phyloP scores from a whole-genome alignment of 805 yeast genomes.

The Lipomyces sp. region DNA sequence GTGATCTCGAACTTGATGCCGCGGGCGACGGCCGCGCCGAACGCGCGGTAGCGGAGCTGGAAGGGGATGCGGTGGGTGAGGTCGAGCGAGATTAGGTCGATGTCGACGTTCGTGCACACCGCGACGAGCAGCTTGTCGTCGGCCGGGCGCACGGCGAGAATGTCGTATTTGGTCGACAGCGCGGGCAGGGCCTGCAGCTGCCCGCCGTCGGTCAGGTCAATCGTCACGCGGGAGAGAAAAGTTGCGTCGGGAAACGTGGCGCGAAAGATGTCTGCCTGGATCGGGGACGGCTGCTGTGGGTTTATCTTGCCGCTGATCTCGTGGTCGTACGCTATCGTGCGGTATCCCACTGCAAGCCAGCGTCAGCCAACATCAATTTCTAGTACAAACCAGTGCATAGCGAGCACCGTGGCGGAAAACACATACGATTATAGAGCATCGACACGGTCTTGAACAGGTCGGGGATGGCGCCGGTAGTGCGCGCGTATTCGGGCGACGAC shows the following conservation, averaged over 20 bases:
- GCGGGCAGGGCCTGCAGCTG: slow-evolving; percentile 60
- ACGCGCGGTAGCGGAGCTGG: slow-evolving; percentile 75
- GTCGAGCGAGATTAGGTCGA: slow-evolving; percentile 77
- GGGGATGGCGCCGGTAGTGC: slow-evolving; percentile 10
- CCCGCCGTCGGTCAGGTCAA: slow-evolving; percentile 71
- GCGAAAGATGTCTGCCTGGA: slow-evolving; percentile 4
- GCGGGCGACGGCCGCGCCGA: slow-evolving; percentile 76
- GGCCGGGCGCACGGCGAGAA: slow-evolving; percentile 75
- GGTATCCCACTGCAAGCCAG: slow-evolving; percentile 50
- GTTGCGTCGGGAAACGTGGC: slow-evolving; percentile 1
- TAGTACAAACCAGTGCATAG: too few species aligned
- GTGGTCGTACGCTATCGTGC: slow-evolving; percentile 73
- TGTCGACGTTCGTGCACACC: slow-evolving; percentile 70
- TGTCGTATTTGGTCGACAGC: slow-evolving; percentile 57
- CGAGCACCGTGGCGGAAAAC: too few species aligned
- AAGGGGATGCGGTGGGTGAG: slow-evolving; percentile 64
- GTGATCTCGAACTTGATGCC: slow-evolving; percentile 81
- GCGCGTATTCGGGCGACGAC: slow-evolving; percentile 11
- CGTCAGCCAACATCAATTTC: too few species aligned
- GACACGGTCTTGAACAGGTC: slow-evolving; percentile 30
- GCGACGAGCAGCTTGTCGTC: slow-evolving; percentile 75
- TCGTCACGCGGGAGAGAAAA: slow-evolving; percentile 59
- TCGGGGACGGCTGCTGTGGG: slow-evolving; percentile 16
- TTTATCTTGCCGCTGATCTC: slow-evolving; percentile 34
- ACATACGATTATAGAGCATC: slow-evolving; percentile 32